Base-by-base conservation (phyloP, 2,329 filamentous ascomycete species). In the Harringtonia lauricola region DNA sequence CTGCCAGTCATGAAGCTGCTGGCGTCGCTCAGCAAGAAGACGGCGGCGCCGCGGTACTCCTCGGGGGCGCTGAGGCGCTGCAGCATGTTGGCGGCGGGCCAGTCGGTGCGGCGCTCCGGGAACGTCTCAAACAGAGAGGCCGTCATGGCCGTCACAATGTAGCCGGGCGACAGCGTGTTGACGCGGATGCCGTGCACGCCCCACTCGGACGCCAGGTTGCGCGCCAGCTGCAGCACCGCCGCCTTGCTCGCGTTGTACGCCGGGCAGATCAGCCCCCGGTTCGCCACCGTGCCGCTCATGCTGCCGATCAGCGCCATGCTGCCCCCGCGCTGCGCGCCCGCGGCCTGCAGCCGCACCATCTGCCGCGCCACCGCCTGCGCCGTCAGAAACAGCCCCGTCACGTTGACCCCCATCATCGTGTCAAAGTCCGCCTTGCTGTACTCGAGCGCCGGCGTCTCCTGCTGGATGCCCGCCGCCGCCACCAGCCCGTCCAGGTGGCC, bases 81-180 rank as follows among this genome's bases (percentile, higher is more conserved):
- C 42, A 94, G 69, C 86, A 94, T 92, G 63, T 94, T 94, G 63
- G 90, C 81, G 54, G 73, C 81, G 15, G 84, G 77, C 88, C 88
- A 94, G 47, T 80, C 73, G 22, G 61, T 61, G 48, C 66, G 65
- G 42, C 75, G 70, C 55, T 88, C 83, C 0, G 87, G 87, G 51
- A 76, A 84, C 50, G 83, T 71, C 51, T 79, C 71, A 55, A 95
- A 92, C 28, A 94, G 73, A 46, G 76, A 74, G 58, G 86, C 76
- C 2, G 90, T 85, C 88, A 95, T 94, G 19, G 82, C 77, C 2
- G 84, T 88, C 19, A 83, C 74, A 55, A 88, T 86, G 58, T 88
- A 87, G 9, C 86, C 85, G 0, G 86, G 84, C 18, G 81, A 86
- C 49, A 92, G 75, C 14, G 82, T 87, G 64, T 92, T 90, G 48